Conservation (phyloP, 768 basidiomycete genomes). For the Leccinum rimulosum region DNA sequence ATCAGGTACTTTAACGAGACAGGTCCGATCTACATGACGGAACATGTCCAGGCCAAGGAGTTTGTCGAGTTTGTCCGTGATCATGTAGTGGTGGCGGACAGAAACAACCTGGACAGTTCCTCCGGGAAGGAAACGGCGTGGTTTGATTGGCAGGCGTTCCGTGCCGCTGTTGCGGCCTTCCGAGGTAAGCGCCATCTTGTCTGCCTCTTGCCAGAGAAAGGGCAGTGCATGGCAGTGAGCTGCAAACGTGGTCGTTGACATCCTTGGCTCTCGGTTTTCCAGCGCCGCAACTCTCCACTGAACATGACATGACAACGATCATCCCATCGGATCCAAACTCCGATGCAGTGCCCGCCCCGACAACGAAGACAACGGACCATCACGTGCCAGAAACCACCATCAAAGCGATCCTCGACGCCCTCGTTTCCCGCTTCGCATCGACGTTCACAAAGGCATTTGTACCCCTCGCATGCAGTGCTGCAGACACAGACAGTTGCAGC, state of each 20-base stretch:
- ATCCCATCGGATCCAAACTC: neutral
- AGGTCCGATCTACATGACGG: constrained; percentile 4
- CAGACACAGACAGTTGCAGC: neutral
- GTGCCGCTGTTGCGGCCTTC: neutral
- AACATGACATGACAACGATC: neutral
- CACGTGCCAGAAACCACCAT: neutral
- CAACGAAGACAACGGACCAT: neutral
- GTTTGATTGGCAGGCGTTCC: constrained; percentile 4
- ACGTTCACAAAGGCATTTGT: neutral
- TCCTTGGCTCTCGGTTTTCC: neutral
- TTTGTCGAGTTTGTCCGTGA: constrained; percentile 4
- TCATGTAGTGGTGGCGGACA: neutral
- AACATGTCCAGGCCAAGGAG: constrained; percentile 4
- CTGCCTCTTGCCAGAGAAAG: neutral
- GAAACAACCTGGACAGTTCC: neutral
- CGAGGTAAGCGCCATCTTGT: neutral
- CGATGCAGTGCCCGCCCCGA: neutral
- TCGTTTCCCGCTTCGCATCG: constrained; percentile 2
- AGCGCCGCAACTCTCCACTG: neutral
- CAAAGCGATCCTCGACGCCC: neutral
- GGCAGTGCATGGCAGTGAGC: neutral
- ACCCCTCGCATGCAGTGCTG: no score
- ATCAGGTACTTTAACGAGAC: constrained; percentile 12
- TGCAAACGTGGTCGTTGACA: neutral
- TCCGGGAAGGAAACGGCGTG: neutral